phyloP scores from a whole-genome alignment of 2,329 filamentous ascomycete species.

The Bretziella fagacearum region DNA sequence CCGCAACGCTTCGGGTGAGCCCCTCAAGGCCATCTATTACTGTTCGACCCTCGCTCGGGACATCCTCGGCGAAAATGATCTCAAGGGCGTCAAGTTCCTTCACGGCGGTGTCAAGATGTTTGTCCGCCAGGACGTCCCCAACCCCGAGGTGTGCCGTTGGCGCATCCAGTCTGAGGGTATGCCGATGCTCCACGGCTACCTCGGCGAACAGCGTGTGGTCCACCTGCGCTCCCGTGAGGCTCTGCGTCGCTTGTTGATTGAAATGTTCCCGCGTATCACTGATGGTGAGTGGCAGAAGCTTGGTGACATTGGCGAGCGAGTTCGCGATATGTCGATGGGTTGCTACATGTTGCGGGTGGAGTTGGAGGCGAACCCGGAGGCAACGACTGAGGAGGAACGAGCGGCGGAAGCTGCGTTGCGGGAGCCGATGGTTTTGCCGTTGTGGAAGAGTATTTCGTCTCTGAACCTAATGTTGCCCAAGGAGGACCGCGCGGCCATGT shows the following conservation, averaged over 20 bases:
- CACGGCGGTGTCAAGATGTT: constrained; percentile 98
- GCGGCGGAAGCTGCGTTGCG: constrained; percentile 29
- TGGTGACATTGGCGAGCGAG: constrained; percentile 73
- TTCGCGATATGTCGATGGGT: constrained; percentile 67
- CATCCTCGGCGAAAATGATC: constrained; percentile 75
- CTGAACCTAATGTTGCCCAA: constrained; percentile 97
- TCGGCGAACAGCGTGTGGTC: constrained; percentile 61
- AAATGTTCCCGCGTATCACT: constrained; percentile 90
- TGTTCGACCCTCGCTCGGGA: constrained; percentile 69
- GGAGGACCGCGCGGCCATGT: constrained; percentile 84
- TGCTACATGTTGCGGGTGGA: constrained; percentile 82
- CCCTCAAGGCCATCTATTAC: constrained; percentile 93
- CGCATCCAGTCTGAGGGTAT: constrained; percentile 90
- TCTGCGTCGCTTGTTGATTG: constrained; percentile 63
- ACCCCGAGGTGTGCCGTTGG: constrained; percentile 76
- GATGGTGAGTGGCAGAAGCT: constrained; percentile 58
- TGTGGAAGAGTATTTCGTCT: constrained; percentile 86
- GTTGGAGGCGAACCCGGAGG: constrained; percentile 42
- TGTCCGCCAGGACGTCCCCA: constrained; percentile 89
- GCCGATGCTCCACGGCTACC: constrained; percentile 77
- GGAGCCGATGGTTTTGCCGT: constrained; percentile 73
- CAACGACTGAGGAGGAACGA: constrained; percentile 8
- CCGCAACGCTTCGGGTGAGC: constrained; percentile 73
- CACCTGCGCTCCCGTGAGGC: constrained; percentile 62
- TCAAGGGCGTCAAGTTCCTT: constrained; percentile 82